Base-by-base conservation (phyloP, 2,329 filamentous ascomycete species). In the Pezizomycotina sp. region DNA sequence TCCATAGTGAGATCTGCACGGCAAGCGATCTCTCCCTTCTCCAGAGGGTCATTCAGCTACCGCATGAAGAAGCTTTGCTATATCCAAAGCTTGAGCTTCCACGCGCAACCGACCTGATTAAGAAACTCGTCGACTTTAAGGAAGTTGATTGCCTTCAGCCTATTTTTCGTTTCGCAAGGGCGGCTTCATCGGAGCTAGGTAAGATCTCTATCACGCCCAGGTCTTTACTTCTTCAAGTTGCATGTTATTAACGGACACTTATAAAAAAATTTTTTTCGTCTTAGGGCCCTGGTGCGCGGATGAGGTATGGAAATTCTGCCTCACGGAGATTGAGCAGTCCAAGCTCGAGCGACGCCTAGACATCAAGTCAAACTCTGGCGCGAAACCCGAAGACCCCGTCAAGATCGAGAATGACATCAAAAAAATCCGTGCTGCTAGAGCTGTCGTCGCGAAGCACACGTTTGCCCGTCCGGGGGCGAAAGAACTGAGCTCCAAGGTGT, bases 281-380 rank as follows among this genome's bases (percentile, higher is more conserved):
- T 63, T 95, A 3, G 89, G 89, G 1, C 58, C 66, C 2, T 95
- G 89, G 86, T 80, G 78, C 48, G 73, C 82, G 1, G 83, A 98
- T 52, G 64, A 72, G 32, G 74, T 81, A 38, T 92, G 83, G 83
- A 63, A 68, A 35, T 66, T 81, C 20, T 68, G 70, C 8, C 62
- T 92, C 14, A 64, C 66, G 0, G 69, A 79, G 4, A 62, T 71
- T 3, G 68, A 76, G 39, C 58, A 69, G 0, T 60, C 62, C 3
- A 77, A 70, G 45, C 59, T 81, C 2, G 66, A 77, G 63, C 68
- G 37, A 61, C 65, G 39, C 64, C 66, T 1, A 65, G 65, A 42
- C 55, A 57, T 5, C 55, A 58, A 27, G 55, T 57, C 34, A 51
- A 57, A 39, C 48, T 51, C 22, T 46, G 54, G 38, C 54, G 50